Conservation (phyloP, 768 basidiomycete species). For the Rhizopogon sp. region DNA sequence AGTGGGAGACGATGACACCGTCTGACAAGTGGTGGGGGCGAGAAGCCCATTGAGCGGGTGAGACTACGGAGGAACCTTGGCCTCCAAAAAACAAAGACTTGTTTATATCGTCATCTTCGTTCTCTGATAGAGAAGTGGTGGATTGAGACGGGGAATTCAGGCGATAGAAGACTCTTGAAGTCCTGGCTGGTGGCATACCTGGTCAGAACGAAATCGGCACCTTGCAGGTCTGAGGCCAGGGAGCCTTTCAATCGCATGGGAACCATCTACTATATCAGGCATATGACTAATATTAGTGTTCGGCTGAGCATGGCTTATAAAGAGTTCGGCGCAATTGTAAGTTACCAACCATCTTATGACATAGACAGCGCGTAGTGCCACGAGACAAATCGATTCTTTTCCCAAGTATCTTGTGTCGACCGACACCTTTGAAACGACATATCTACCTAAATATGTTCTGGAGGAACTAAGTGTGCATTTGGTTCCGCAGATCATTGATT, state of each 20-base stretch:
- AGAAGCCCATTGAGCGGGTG: conserved; percentile 64
- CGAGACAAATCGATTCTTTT: too few species aligned
- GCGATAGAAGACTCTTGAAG: conserved; percentile 31
- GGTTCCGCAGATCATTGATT: too few species aligned
- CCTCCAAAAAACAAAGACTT: conserved; percentile 37
- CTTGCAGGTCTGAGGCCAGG: neutral
- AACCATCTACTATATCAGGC: neutral
- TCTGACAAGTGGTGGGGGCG: conserved; percentile 29
- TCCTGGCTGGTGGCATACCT: conserved; percentile 18
- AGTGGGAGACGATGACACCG: conserved; percentile 28
- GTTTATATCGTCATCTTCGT: conserved; percentile 60
- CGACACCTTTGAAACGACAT: too few species aligned
- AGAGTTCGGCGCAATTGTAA: too few species aligned
- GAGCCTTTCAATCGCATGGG: conserved; percentile 2
- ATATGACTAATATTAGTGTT: too few species aligned
- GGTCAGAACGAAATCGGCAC: neutral
- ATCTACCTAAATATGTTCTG: too few species aligned
- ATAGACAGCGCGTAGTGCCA: too few species aligned
- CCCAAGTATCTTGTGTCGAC: too few species aligned
- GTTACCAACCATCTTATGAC: too few species aligned
- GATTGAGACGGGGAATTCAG: conserved; percentile 57
- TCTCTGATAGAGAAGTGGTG: conserved; percentile 74
- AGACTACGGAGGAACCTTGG: conserved; percentile 35
- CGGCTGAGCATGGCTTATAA: too few species aligned
- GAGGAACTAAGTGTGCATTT: too few species aligned